These are phyloP conservation scores for Leishmania arabica DNA, from an alignment of 208 protist genomes.

Conservation along the genomic window DNA sequence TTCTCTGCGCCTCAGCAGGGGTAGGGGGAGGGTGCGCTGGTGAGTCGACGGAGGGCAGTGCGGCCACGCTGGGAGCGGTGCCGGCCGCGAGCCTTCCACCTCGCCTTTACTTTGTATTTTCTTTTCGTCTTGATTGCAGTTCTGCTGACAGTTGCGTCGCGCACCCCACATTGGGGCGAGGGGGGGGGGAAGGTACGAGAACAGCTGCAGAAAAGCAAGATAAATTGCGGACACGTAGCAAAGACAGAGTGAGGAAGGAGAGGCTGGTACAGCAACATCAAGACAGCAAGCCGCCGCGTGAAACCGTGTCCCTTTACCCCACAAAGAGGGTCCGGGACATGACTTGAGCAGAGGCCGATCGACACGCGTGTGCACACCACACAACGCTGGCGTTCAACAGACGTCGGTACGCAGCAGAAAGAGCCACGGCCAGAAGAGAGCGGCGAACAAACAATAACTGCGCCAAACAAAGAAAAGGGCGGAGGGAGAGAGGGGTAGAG, in stretches of 20 bases:
- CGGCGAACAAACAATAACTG: background rate
- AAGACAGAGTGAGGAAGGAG: background rate
- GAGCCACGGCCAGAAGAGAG: background rate
- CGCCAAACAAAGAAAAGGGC: background rate
- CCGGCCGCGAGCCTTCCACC: background rate
- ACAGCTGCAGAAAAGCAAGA: background rate
- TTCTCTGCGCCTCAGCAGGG: background rate
- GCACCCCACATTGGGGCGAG: background rate
- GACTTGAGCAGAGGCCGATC: background rate
- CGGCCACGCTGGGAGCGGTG: no score
- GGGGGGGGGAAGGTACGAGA: background rate
- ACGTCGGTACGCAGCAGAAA: background rate
- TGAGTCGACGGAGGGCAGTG: background rate
- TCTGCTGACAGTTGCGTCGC: no score
- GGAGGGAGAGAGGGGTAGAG: background rate
- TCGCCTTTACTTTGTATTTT: background rate
- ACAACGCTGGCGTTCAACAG: background rate
- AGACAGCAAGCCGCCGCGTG: background rate
- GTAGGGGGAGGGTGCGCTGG: background rate
- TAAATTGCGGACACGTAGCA: background rate
- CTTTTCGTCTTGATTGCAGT: background rate
- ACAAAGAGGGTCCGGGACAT: background rate
- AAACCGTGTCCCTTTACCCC: no score
- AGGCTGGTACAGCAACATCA: background rate
- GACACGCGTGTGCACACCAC: background rate